Base-by-base conservation (phyloP, 2,329 filamentous ascomycete species). In the Lasiodiplodia gonubiensis region DNA sequence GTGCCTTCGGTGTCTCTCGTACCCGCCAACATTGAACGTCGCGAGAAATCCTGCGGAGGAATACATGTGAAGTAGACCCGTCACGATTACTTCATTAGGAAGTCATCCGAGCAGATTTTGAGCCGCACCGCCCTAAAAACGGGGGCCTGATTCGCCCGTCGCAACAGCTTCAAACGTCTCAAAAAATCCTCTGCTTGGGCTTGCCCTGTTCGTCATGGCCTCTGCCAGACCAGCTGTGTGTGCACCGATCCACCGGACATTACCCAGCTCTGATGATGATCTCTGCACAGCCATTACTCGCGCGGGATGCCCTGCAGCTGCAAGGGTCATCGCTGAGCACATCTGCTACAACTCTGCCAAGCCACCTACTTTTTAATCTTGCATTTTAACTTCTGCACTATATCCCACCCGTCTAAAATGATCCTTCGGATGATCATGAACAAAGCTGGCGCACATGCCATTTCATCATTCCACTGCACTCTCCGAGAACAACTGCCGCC, bases 161-260 rank as follows among this genome's bases (percentile, higher is more conserved):
- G 18, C n/a, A 23, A 23, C 35, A 25, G 23, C 35, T 25, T 59
- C 35, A 12, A 59, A 42, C 54, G 54, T 59, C 33, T 60, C n/a
- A 27, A 30, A 60, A 30, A 60, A 60, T 60, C 57, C 57, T 60
- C 18, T 46, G 42, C 42, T 33, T 25, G 51, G 6, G 18, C 16
- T n/a, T 53, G 16, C 16, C 16, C 51, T 8, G 18, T 30, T n/a
- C 14, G 51, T 18, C 51, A 25, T 30, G 16, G 14, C 2, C 5
- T 12, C 4, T 30, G n/a, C n/a, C 51, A 30, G 25, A 33, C 30
- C 30, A 33, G 30, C 30, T 33, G 10, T 33, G 30, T 49, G 25
- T 52, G 21, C 23, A 14, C 25, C 18, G 48, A 11, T 8, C 48
- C 48, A 11, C 48, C n/a, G n/a, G 48, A 10, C 23, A 21, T 51